Conservation (phyloP, 306 rosid species). For the Mucuna pruriens region DNA sequence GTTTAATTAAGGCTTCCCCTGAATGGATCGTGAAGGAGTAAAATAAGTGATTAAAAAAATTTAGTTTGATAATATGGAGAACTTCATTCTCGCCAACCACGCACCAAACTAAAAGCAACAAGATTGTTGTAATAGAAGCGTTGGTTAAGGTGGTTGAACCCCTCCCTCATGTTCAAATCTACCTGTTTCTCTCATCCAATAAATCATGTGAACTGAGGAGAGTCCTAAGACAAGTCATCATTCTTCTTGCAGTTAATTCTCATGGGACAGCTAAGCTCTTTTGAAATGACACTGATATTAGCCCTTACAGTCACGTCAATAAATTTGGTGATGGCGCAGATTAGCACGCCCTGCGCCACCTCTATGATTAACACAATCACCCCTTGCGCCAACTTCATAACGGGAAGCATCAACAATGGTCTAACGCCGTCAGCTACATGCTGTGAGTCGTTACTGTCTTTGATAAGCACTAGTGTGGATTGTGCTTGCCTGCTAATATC, state of each 20-base stretch:
- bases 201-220: constrained; percentile 7
- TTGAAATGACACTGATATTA: constrained; percentile 36
- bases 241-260: not conserved
- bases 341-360: constrained; percentile 60
- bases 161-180: constrained; percentile 47
- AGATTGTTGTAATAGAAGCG: constrained; percentile 19
- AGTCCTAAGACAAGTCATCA: not conserved
- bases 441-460: constrained; percentile 54
- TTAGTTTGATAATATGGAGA: not conserved
- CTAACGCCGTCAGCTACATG: constrained; percentile 49
- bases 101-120: constrained; percentile 37
- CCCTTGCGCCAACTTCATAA: constrained; percentile 69
- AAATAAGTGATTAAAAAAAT: not conserved
- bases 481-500: constrained; percentile 74
- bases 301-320: constrained; percentile 34
- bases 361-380: constrained; percentile 66
- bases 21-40: too few relatives aligned
- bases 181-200: not conserved
- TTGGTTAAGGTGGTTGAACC: constrained; percentile 67
- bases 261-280: constrained; percentile 51
- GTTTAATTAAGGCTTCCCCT: too few relatives aligned
- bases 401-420: constrained; percentile 72
- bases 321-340: constrained; percentile 40
- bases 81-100: constrained; percentile 39
- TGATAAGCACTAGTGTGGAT: constrained; percentile 46